A percentile compares a stretch with the other conserved stretches of the same genome.
These are phyloP conservation scores for Didymella exigua DNA, from an alignment of 2,329 filamentous ascomycete genomes.

Conservation along the genomic window DNA sequence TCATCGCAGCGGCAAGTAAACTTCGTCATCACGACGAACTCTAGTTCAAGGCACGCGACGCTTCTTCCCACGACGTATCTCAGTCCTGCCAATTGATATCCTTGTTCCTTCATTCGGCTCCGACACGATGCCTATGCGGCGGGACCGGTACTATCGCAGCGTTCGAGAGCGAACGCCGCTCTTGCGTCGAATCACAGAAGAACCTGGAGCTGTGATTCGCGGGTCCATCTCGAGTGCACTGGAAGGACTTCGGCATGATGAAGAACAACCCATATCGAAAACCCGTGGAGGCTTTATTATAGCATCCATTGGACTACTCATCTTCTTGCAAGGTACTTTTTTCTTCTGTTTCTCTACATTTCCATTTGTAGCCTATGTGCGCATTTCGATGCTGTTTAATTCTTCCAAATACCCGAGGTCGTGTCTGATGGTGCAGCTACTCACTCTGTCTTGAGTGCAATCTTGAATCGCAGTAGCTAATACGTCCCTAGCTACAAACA, in stretches of 20 bases:
- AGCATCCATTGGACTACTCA: constrained; percentile 61
- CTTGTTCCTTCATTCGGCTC: not conserved
- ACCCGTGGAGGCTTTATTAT: constrained; percentile 52
- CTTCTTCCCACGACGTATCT: constrained; percentile 21
- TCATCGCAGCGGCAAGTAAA: constrained; percentile 9
- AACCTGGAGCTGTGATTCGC: constrained; percentile 39
- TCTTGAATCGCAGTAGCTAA: constrained; percentile 20
- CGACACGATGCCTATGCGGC: constrained; percentile 7
- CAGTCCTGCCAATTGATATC: constrained; percentile 3
- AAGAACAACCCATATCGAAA: constrained; percentile 30
- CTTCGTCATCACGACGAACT: constrained; percentile 13
- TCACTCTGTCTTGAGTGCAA: not conserved
- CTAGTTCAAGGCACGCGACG: constrained; percentile 5
- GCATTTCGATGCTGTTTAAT: not conserved
- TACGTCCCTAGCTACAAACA: constrained; percentile 63
- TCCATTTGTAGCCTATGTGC: not conserved
- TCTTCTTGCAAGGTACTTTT: constrained; percentile 63
- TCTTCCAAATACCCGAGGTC: not conserved
- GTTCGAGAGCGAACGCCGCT: constrained; percentile 16
- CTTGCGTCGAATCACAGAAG: constrained; percentile 21
- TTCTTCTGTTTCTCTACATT: not conserved
- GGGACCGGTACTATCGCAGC: constrained; percentile 15
- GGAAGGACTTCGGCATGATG: constrained; percentile 28
- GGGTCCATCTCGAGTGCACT: constrained; percentile 28
- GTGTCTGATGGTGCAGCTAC: not conserved